Evolutionary conservation across 2,329 filamentous ascomycete species (phyloP), one percentile per base, ranked within the genome.

Genomic region (Fusarium acutatum): DNA sequence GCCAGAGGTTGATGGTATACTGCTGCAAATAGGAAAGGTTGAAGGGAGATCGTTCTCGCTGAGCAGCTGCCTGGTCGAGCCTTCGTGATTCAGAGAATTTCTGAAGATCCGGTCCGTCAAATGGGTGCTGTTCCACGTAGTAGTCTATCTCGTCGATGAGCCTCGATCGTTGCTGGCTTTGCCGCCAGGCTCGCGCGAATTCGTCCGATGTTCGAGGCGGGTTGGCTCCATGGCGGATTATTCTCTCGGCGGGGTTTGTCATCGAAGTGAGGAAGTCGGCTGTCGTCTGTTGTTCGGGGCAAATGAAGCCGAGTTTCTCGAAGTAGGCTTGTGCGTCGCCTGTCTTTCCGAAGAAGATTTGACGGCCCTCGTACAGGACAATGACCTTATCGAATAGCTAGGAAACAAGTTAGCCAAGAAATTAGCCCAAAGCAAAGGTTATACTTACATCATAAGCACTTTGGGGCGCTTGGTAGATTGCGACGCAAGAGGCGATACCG

Each of bases 251-350:
- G 2, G 80, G 79, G 18, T 77, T 80, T 1, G 86, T 88, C 40
- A 88, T 84, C 0, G 85, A 86, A 1, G 75, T 94, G 30, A 94
- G 81, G 80, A 94, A 94, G 77, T 94, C 92, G 5, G 92, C 89
- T 2, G 91, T 93, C 0, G 92, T 94, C 72, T 91, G 82, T 28
- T 84, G 79, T 5, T 80, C 77, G 3, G 83, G 83, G 26, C 81
- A 92, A 15, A 88, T 83, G 72, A 92, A 94, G 0, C 92, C 92
- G 62, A 80, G 67, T 9, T 63, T 49, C 41, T 76, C 72, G 15
- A 80, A 80, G 13, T 80, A 80, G 13, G 60, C 40, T 28, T 72
- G 74, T 0, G 79, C 79, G 5, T 78, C 62, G 3, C 35, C 24
- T 3, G 73, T 72, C 37, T 60, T 72, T 20, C 78, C 78, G 32